Conservation (phyloP, 2,329 filamentous ascomycete genomes). For the Claviceps lovelessii region DNA sequence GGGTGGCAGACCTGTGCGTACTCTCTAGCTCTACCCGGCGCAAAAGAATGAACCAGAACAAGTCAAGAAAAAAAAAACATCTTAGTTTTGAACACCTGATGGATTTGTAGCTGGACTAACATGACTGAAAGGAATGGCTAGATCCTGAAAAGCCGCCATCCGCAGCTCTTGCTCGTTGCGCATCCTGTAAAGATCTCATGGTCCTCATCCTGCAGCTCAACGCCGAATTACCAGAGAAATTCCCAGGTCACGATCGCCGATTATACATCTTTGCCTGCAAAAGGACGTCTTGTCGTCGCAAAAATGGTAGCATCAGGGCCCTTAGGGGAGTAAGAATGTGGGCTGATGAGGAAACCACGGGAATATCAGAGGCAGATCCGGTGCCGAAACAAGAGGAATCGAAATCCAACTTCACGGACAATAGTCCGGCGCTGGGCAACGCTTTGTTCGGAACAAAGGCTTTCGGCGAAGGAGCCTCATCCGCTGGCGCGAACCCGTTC, state of each 20-base stretch:
- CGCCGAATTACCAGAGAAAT: slow-evolving; percentile 73
- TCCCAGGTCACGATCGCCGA: slow-evolving; percentile 74
- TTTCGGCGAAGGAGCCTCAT: slow-evolving; percentile 18
- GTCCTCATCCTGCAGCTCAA: slow-evolving; percentile 80
- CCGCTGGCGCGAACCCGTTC: slow-evolving; percentile 42
- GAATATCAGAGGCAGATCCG: slow-evolving; percentile 19
- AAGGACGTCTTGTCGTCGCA: slow-evolving; percentile 63
- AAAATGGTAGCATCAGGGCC: slow-evolving; percentile 65
- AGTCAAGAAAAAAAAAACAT: not conserved
- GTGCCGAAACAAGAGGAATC: slow-evolving; percentile 18
- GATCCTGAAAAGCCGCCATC: slow-evolving; percentile 57
- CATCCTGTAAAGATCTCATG: slow-evolving; percentile 72
- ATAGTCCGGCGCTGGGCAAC: slow-evolving; percentile 42
- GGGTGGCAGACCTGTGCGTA: slow-evolving; percentile 68
- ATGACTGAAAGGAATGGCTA: slow-evolving; percentile 58
- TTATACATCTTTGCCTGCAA: slow-evolving; percentile 78
- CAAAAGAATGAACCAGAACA: not conserved
- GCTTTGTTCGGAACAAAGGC: slow-evolving; percentile 49
- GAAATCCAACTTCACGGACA: slow-evolving; percentile 16
- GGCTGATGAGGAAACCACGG: slow-evolving; percentile 22
- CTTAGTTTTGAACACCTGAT: not conserved
- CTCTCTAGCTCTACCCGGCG: not conserved
- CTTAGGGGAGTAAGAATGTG: slow-evolving; percentile 53
- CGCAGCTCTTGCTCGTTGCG: slow-evolving; percentile 67
- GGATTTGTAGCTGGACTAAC: not conserved